These are phyloP conservation scores for Fusarium sp. DNA, from an alignment of 2,329 filamentous ascomycete species.

Conservation along the genomic window DNA sequence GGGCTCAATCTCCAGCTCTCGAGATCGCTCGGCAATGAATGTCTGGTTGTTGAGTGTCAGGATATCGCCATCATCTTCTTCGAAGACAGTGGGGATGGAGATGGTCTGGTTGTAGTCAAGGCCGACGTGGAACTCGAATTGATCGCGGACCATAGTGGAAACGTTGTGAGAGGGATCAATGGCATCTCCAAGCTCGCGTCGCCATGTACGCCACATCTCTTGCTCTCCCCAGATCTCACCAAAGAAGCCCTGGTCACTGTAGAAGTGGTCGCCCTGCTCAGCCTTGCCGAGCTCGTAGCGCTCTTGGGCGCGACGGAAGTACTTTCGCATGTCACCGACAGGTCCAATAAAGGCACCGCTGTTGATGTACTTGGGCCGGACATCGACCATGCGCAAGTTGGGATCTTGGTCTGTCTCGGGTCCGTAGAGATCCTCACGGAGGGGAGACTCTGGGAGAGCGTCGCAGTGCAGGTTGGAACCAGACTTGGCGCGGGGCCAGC, in stretches of 20 bases:
- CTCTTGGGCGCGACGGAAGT: constrained; percentile 34
- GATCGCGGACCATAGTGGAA: constrained; percentile 15
- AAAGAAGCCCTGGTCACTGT: constrained; percentile 44
- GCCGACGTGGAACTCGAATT: constrained; percentile 38
- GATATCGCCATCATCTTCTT: constrained; percentile 35
- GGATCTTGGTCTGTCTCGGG: constrained; percentile 28
- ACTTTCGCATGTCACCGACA: constrained; percentile 36
- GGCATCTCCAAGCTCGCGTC: constrained; percentile 5
- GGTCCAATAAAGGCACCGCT: constrained; percentile 44
- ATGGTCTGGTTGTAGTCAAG: constrained; percentile 37
- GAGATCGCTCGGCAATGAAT: constrained; percentile 12
- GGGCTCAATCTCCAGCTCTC: constrained; percentile 26
- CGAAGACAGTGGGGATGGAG: constrained; percentile 35
- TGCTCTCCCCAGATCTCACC: constrained; percentile 44
- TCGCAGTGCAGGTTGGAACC: constrained; percentile 33
- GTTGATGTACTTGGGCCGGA: constrained; percentile 42
- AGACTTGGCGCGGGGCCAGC: constrained; percentile 22
- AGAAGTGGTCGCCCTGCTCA: constrained; percentile 16
- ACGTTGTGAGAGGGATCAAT: constrained; percentile 5
- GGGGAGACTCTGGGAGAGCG: constrained; percentile 23
- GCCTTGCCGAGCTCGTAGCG: constrained; percentile 30
- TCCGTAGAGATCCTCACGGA: constrained; percentile 37
- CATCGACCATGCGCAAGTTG: constrained; percentile 6
- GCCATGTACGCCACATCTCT: constrained; percentile 36
- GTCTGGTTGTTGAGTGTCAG: constrained; percentile 28